Conservation (phyloP, 257 asterid species). For the Lithospermum erythrorhizon region DNA sequence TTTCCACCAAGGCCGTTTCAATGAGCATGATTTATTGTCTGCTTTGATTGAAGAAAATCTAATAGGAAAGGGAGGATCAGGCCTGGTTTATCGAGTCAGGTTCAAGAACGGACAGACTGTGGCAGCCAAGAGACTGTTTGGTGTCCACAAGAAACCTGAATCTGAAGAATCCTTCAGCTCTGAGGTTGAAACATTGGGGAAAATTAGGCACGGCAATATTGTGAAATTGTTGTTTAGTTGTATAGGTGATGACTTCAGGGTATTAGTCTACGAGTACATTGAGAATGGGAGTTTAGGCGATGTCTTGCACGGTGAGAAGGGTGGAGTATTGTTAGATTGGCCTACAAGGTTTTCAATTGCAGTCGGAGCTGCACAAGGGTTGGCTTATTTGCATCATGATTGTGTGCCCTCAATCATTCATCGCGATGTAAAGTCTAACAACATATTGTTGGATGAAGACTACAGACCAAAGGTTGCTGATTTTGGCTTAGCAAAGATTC, state of each 20-base stretch:
- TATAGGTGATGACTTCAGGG: constrained; percentile 40
- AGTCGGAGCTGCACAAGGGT: constrained; percentile 69
- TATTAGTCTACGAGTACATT: constrained; percentile 60
- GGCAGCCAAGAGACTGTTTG: constrained; percentile 85
- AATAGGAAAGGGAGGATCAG: constrained; percentile 73
- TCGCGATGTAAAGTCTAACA: constrained; percentile 33
- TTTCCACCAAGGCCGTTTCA: constrained; percentile 41
- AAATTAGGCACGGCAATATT: constrained; percentile 57
- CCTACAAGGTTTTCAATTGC: constrained; percentile 52
- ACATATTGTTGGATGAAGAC: constrained; percentile 31
- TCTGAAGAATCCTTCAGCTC: constrained; percentile 38
- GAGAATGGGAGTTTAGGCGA: constrained; percentile 75
- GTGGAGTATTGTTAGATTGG: constrained; percentile 60
- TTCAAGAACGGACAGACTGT: constrained; percentile 51
- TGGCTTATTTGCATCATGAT: constrained; percentile 79
- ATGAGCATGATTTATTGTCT: constrained; percentile 45
- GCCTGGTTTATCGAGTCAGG: constrained; percentile 53
- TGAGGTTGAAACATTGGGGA: constrained; percentile 50
- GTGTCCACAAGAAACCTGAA: constrained; percentile 32
- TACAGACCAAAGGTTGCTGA: constrained; percentile 50
- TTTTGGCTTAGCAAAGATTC: constrained; percentile 65
- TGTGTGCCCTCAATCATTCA: constrained; percentile 32
- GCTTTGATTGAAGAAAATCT: constrained; percentile 47
- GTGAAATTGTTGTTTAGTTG: constrained; percentile 67
- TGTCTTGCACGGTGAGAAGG: constrained; percentile 55